Evolutionary conservation across 164 flowering plant species (phyloP), one percentile per base, ranked within the genome.

Genomic region (Kalanchoe fedtschenkoi): DNA sequence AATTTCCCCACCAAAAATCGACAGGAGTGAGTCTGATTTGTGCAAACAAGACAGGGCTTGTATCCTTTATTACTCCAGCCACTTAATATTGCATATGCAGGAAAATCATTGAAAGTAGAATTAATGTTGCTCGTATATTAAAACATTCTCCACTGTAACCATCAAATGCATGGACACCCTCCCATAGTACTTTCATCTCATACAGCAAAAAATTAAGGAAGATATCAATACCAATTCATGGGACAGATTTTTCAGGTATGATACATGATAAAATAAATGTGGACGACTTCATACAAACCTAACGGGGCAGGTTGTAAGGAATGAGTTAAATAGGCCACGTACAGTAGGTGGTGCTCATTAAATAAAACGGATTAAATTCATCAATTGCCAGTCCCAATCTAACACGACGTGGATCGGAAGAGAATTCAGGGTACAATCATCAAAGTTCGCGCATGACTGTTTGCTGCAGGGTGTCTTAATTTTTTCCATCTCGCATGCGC

Each of bases 381-480:
- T 55, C 58, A 11, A 0, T 55, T 17, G 58, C 58, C 9, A 21
- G 3, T 21, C 58, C 58, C 0, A 55, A 28, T 14, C 58, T 55
- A 6, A 55, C 58, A 55, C 28, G 17, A 4, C 58, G 28, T 4
- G 58, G 16, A 55, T 55, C 58, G 10, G 58, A 55, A 8, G 58
- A 22, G 15, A 55, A 55, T 26, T 1, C 21, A 5, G 58, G 32
- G 1, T 55, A 46, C 14, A 4, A 15, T 46, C 21, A 46, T 46
- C n/a, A 46, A 46, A 46, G 28, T 55, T 19, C 7, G 66, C 38
- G 72, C 72, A 76, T 0, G 61, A 64, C 2, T 0, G 0, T 2
- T 44, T n/a, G 62, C 69, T 5, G 54, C 55, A 16, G 67, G 74
- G 56, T 73, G 69, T n/a, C 71, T 64, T 5, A 70, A 1, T 0